Base-by-base conservation (phyloP, 495 filamentous ascomycete genomes). In the Aeminium ludgeri region DNA sequence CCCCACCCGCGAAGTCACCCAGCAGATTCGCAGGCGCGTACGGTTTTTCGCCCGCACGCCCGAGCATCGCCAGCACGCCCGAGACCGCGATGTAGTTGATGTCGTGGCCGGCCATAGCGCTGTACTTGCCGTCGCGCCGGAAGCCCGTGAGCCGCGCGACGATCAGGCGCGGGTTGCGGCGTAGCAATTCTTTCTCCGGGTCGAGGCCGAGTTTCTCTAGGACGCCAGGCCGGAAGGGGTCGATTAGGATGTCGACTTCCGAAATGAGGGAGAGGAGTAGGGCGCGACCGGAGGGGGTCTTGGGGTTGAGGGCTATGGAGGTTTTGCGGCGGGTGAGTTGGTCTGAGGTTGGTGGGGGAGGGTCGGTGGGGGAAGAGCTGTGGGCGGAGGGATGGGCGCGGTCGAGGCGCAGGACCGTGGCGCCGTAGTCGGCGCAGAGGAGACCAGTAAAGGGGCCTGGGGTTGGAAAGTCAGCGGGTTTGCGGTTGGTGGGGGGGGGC, bases 41-140 rank as follows among this genome's bases (percentile, higher is more conserved):
- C 6, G 87, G 87, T 35, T 72, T 75, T 45, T 75, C 71, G 2
- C 66, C 69, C 18, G 60, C 60, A 0, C 79, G 65, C 0, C 87
- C 87, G 0, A 96, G 66, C 60, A 91, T 66, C 1, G 67, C 69
- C 11, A 96, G 60, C 0, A 80, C 78, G 0, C 87, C 87, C 1
- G 78, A 81, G 0, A 92, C 82, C 27, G 86, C 81, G 17, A 96
- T 76, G 59, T 94, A 96, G 54, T 96, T 96, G 55, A 96, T 94
- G 55, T 96, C 87, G 50, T 96, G 87, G n/a, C 87, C 86, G 0
- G 87, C 87, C 85, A 93, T 94, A 44, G 65, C 53, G 31, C 70
- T 71, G 59, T 91, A 95, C 48, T 74, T 76, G 1, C 86, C 86
- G 52, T 87, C 82, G 18, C 85, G 70, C 4, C 86, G 69, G 56